A percentile compares a stretch with the other conserved stretches of the same genome.
These are phyloP conservation scores for Neocallimastix lanati DNA, from an alignment of 192 early-diverging fungal genomes.

Conservation along the genomic window DNA sequence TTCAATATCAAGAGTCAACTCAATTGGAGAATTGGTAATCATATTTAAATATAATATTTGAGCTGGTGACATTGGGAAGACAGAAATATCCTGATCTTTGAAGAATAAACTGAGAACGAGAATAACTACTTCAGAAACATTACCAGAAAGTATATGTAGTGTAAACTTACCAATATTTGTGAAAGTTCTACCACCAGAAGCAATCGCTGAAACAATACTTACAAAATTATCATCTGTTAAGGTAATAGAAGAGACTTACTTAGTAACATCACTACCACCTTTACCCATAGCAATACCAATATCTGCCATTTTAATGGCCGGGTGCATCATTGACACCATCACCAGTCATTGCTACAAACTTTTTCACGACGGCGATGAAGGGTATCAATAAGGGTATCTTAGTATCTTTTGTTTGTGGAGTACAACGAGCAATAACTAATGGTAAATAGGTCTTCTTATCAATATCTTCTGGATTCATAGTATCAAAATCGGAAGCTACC, in stretches of 20 bases:
- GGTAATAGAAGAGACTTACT: conserved; percentile 11
- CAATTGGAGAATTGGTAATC: conserved; percentile 58
- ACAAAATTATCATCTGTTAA: conserved; percentile 66
- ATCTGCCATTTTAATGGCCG: conserved; percentile 56
- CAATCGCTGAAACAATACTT: conserved; percentile 57
- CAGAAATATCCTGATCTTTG: conserved; percentile 21
- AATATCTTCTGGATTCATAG: conserved; percentile 10
- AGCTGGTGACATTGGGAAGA: conserved; percentile 22
- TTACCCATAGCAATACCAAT: conserved; percentile 44
- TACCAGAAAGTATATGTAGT: conserved; percentile 50
- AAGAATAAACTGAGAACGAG: conserved; percentile 56
- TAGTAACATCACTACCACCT: conserved; percentile 12
- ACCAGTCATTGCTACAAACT: conserved; percentile 71
- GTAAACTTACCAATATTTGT: conserved; percentile 56
- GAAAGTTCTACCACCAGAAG: conserved; percentile 63
- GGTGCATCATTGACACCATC: conserved; percentile 71
- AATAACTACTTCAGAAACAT: conserved; percentile 58
- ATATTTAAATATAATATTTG: conserved; percentile 68
- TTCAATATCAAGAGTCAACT: conserved; percentile 61
- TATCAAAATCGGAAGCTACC: conserved; percentile 7
- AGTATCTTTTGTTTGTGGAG: conserved; percentile 17
- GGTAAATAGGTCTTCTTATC: conserved; percentile 17
- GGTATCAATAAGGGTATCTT: conserved; percentile 14
- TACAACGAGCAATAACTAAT: conserved; percentile 18
- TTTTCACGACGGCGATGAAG: conserved; percentile 41